Percentiles rank a stretch among this genome's conserved stretches.
Evolutionary conservation across 768 basidiomycete species (phyloP).

Genomic region (Amanita rimosa): DNA sequence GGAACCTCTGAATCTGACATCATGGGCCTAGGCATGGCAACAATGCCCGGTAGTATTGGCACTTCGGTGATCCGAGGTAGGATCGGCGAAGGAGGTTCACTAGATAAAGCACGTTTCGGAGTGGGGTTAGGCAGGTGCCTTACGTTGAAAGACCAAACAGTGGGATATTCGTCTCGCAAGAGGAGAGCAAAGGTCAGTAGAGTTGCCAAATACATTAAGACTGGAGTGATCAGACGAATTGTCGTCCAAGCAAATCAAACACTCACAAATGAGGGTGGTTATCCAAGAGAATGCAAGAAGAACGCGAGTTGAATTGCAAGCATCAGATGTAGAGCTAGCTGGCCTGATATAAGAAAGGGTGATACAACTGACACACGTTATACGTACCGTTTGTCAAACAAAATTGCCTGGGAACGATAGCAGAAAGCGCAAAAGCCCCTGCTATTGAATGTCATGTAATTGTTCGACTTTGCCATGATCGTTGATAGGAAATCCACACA

Average conservation of each 20-base stretch:
- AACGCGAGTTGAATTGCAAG: constrained; percentile 43
- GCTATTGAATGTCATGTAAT: constrained; percentile 18
- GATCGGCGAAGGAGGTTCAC: constrained; percentile 21
- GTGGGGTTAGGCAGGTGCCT: constrained; percentile 28
- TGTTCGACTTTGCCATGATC: neutral
- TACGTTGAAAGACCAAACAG: constrained; percentile 41
- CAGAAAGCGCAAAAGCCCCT: constrained; percentile 39
- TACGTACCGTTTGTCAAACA: constrained; percentile 18
- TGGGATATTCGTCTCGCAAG: constrained; percentile 29
- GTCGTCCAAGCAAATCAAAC: neutral
- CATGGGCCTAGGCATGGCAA: constrained; percentile 29
- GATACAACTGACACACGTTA: neutral
- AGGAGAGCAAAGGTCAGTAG: constrained; percentile 28
- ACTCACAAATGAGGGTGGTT: constrained; percentile 26
- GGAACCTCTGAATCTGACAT: constrained; percentile 19
- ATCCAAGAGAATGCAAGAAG: constrained; percentile 43
- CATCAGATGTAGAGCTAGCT: constrained; percentile 8
- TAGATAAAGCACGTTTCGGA: constrained; percentile 18
- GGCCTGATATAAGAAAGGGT: neutral
- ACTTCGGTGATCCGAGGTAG: constrained; percentile 24
- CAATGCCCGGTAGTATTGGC: constrained; percentile 21
- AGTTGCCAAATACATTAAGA: constrained; percentile 46
- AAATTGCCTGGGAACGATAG: constrained; percentile 20
- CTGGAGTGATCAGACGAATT: constrained; percentile 20
- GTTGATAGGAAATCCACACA: constrained; percentile 18